phyloP scores from a whole-genome alignment of 2,329 filamentous ascomycete species.

The Epichloe brachyelytri region DNA sequence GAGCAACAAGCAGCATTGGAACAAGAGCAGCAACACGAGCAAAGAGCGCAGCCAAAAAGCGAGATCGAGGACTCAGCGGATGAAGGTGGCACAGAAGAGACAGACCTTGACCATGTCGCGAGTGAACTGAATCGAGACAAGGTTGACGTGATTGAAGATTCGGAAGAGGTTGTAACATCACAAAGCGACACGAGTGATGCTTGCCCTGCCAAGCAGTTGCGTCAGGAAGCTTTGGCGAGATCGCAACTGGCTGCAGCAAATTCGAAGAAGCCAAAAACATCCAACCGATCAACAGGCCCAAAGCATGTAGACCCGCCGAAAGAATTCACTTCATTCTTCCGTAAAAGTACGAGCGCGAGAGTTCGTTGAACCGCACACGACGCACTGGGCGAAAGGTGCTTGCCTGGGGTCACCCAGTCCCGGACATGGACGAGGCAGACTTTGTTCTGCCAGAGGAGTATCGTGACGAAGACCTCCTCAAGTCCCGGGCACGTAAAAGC shows the following conservation, averaged over 20 bases:
- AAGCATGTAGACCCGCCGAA: conserved; percentile 29
- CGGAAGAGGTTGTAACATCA: conserved; percentile 18
- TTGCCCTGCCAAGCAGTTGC: conserved; percentile 54
- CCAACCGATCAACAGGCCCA: conserved; percentile 14
- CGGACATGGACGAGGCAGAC: conserved; percentile 56
- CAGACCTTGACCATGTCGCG: conserved; percentile 6
- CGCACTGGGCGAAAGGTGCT: conserved; percentile 56
- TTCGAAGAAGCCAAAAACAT: conserved; percentile 18
- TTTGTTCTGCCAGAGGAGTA: conserved; percentile 64
- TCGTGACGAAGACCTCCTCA: conserved; percentile 40
- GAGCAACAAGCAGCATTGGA: conserved; percentile 13
- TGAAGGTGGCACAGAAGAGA: conserved; percentile 22
- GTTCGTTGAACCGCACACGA: conserved; percentile 60
- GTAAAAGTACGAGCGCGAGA: conserved; percentile 68
- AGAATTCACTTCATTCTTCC: conserved; percentile 79
- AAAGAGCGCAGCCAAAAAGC: conserved; percentile 10
- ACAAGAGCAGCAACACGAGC: conserved; percentile 24
- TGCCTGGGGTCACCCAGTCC: conserved; percentile 73
- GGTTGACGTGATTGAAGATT: conserved; percentile 22
- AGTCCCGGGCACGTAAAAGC: conserved; percentile 49
- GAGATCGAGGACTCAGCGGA: conserved; percentile 17
- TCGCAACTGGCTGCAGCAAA: conserved; percentile 28
- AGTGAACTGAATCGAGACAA: conserved; percentile 7
- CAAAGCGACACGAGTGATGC: conserved; percentile 44
- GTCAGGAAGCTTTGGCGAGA: conserved; percentile 53